Conservation (phyloP, 371 early-diverging fungal genomes). For the Zychaea mexicana region DNA sequence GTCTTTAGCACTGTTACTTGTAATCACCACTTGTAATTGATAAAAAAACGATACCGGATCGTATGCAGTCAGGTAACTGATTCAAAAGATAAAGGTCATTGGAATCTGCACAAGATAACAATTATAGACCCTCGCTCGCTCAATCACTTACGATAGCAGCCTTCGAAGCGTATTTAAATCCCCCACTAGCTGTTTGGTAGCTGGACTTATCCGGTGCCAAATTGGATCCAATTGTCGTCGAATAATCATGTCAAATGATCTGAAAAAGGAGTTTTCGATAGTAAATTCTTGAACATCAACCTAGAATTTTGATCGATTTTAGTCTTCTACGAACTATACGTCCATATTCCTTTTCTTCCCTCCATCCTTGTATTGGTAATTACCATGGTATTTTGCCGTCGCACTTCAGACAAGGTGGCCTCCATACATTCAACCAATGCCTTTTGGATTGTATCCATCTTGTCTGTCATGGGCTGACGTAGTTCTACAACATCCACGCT, state of each 20-base stretch:
- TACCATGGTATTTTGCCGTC: slow-evolving; percentile 63
- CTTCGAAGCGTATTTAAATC: slow-evolving; percentile 78
- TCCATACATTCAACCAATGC: slow-evolving; percentile 87
- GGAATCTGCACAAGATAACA: neutral
- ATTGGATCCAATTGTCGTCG: slow-evolving; percentile 80
- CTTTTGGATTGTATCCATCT: slow-evolving; percentile 85
- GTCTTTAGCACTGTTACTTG: slow-evolving; percentile 47
- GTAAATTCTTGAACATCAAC: slow-evolving; percentile 85
- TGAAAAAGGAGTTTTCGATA: slow-evolving; percentile 83
- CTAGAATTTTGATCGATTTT: slow-evolving; percentile 16
- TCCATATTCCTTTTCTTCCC: neutral
- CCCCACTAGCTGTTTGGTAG: slow-evolving; percentile 74
- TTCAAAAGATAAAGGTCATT: neutral
- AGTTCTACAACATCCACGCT: slow-evolving; percentile 77
- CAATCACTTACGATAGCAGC: slow-evolving; percentile 54
- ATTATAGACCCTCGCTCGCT: too few species aligned
- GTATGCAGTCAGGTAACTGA: slow-evolving; percentile 74
- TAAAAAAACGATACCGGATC: slow-evolving; percentile 89
- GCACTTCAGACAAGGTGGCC: slow-evolving; percentile 77
- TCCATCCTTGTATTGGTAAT: neutral
- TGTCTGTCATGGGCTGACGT: slow-evolving; percentile 76
- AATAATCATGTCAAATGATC: slow-evolving; percentile 79
- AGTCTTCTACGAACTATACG: neutral
- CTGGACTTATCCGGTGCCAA: slow-evolving; percentile 83
- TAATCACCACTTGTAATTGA: slow-evolving; percentile 82